Conservation (phyloP, 352 stramenopile species). For the Heterotrichella gracilis region DNA sequence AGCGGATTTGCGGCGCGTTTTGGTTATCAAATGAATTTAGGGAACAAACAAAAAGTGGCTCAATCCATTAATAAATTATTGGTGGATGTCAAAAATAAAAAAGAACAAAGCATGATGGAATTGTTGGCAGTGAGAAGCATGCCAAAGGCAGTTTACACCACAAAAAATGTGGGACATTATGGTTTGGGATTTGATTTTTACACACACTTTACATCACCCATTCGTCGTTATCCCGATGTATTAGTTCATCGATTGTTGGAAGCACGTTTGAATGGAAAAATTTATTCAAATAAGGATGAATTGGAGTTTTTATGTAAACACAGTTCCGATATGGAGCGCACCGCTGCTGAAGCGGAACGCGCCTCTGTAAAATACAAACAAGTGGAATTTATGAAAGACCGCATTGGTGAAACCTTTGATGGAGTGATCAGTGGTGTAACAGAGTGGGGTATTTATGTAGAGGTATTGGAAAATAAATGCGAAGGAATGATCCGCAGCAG, state of each 20-base stretch:
- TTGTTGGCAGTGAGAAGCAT: constrained; percentile 15
- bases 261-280: constrained; percentile 11
- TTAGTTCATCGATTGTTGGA: constrained; percentile 20
- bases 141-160: constrained; percentile 15
- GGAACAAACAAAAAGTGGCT: not conserved
- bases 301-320: not conserved
- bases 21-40: not conserved
- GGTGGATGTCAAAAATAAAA: constrained; percentile 10
- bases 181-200: constrained; percentile 21
- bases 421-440: not conserved
- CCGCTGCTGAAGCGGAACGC: not conserved
- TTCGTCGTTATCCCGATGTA: constrained; percentile 22
- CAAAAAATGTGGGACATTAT: constrained; percentile 16
- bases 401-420: not conserved
- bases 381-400: not conserved
- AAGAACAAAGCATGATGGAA: not conserved
- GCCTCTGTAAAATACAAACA: not conserved
- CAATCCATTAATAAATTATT: constrained; percentile 9
- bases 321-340: not conserved
- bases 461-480: not conserved
- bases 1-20: not conserved
- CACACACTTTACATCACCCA: constrained; percentile 21
- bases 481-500: not conserved
- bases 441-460: not conserved
- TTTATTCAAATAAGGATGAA: not conserved